Percentiles rank a stretch among this genome's conserved stretches.
phyloP scores from a whole-genome alignment of 208 protist species.

The Crithidia expoeki region DNA sequence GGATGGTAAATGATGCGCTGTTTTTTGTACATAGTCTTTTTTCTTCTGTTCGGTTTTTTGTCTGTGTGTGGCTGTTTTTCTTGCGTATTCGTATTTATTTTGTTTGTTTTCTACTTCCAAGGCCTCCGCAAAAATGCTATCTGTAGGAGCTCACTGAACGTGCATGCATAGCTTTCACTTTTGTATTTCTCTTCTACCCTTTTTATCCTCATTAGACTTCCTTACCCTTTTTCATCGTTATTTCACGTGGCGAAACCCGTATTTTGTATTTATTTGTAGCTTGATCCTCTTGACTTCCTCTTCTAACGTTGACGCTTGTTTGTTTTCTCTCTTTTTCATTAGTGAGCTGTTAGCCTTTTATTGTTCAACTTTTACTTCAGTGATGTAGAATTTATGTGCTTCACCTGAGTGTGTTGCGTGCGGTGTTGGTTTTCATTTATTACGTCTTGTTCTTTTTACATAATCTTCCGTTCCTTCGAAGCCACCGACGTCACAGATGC shows the following conservation, averaged over 20 bases:
- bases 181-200: slow-evolving; percentile 24
- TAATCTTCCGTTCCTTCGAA: not conserved
- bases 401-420: not conserved
- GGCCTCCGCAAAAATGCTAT: not conserved
- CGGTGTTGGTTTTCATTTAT: not conserved
- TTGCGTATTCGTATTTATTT: not conserved
- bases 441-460: not conserved
- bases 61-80: too few species aligned
- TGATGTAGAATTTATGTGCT: slow-evolving; percentile 4
- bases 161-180: slow-evolving; percentile 4
- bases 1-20: not conserved
- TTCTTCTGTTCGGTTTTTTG: slow-evolving; percentile 3
- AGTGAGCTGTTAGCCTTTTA: not conserved
- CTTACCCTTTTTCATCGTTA: slow-evolving; percentile 30
- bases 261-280: not conserved
- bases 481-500: not conserved
- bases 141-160: not conserved
- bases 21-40: slow-evolving; percentile 21
- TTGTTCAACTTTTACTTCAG: not conserved
- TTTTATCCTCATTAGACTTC: not conserved
- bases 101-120: not conserved
- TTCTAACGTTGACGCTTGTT: too few species aligned
- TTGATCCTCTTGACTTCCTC: too few species aligned
- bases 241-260: slow-evolving; percentile 19
- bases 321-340: not conserved